Conservation (phyloP, 108 stramenopile species). For the Mayamaea pseudoterrestris region DNA sequence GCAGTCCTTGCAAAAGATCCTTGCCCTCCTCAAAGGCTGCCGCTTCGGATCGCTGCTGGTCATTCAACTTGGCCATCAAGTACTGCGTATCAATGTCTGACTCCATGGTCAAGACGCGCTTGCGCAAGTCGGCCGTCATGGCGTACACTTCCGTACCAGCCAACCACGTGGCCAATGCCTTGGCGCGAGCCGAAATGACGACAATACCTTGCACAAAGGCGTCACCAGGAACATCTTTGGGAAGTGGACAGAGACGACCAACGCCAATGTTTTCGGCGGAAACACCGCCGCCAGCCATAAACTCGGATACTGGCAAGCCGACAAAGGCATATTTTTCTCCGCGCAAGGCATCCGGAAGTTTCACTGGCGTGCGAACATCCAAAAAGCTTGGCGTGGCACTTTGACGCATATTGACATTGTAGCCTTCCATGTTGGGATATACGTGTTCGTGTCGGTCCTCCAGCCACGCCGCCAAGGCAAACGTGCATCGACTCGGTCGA, state of each 20-base stretch:
- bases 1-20: constrained; percentile 73
- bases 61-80: constrained; percentile 79
- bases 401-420: constrained; percentile 49
- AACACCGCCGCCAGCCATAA: constrained; percentile 70
- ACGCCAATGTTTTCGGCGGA: constrained; percentile 68
- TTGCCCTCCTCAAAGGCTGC: constrained; percentile 88
- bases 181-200: constrained; percentile 72
- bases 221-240: constrained; percentile 49
- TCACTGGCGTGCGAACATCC: constrained; percentile 81
- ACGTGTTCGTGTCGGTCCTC: constrained; percentile 79
- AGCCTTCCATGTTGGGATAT: constrained; percentile 83
- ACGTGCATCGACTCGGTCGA: constrained; percentile 81
- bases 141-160: constrained; percentile 85
- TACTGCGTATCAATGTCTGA: constrained; percentile 92
- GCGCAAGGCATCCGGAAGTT: constrained; percentile 86
- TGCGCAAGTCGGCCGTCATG: constrained; percentile 75
- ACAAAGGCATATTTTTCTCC: constrained; percentile 97
- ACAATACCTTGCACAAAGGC: constrained; percentile 88
- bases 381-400: constrained; percentile 48
- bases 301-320: constrained; percentile 79
- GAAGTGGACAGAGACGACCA: constrained; percentile 63
- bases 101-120: constrained; percentile 82
- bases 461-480: constrained; percentile 84
- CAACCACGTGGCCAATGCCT: constrained; percentile 85
- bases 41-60: constrained; percentile 77